Percentiles rank a stretch among this genome's conserved stretches.
Conservation (phyloP, 129 eudicot species). For the Flaveria bidentis region DNA sequence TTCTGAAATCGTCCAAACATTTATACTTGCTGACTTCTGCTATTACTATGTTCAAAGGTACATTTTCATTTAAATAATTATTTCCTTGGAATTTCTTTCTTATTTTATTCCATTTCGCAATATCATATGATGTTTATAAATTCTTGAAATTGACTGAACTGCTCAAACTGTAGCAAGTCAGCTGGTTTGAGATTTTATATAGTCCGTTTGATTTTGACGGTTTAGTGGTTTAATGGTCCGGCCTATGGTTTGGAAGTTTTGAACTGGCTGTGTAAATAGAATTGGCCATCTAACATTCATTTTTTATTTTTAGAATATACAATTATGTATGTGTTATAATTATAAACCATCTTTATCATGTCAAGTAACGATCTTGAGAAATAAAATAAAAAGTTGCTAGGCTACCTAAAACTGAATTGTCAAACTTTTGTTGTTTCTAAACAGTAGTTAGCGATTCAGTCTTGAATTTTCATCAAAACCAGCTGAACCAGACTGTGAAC, state of each 20-base stretch:
- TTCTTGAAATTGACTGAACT: background rate
- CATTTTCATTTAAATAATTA: background rate
- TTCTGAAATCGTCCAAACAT: constrained; percentile 64
- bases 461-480: background rate
- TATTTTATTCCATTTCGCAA: background rate
- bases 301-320: background rate
- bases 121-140: background rate
- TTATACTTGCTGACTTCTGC: constrained; percentile 63
- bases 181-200: background rate
- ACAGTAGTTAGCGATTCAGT: background rate
- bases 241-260: background rate
- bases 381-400: background rate
- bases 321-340: background rate
- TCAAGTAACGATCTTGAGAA: background rate
- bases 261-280: background rate
- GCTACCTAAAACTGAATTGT: background rate
- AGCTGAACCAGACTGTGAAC: no score
- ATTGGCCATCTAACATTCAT: background rate
- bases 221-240: background rate
- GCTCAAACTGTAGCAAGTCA: background rate
- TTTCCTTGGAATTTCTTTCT: background rate
- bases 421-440: background rate
- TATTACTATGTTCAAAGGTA: constrained; percentile 63
- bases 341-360: background rate
- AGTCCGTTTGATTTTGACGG: background rate